phyloP scores from a whole-genome alignment of 257 asterid species.

The Avicennia marina region DNA sequence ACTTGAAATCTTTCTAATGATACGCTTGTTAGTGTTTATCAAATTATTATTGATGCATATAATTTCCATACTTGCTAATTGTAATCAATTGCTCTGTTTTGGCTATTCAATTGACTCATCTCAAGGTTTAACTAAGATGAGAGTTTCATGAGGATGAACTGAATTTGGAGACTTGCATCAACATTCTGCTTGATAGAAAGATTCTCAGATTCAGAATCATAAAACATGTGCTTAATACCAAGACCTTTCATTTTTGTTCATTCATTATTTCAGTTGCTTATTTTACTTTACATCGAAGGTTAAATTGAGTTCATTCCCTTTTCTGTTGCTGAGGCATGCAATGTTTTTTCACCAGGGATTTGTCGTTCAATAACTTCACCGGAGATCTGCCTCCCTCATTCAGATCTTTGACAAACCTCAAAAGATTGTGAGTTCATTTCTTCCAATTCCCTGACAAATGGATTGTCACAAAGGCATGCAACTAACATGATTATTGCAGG shows the following conservation, averaged over 20 bases:
- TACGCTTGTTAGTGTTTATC: no score
- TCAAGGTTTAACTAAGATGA: no score
- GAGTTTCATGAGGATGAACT: no score
- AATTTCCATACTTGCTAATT: not conserved
- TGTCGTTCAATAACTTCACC: slow-evolving; percentile 72
- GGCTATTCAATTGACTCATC: no score
- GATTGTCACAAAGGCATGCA: slow-evolving; percentile 4
- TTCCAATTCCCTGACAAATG: slow-evolving; percentile 1
- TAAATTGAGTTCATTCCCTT: not conserved
- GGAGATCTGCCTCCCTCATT: slow-evolving; percentile 93
- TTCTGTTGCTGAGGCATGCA: slow-evolving; percentile 3
- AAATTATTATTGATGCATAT: not conserved
- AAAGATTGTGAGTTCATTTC: slow-evolving; percentile 55
- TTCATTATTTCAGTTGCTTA: not conserved
- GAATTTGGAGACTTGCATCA: not conserved
- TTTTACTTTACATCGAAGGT: not conserved
- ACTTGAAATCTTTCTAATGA: no score
- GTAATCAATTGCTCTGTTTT: no score
- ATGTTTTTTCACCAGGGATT: slow-evolving; percentile 55
- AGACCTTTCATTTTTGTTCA: no score
- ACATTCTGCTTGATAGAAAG: no score
- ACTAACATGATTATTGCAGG: slow-evolving; percentile 40
- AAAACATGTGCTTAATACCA: no score
- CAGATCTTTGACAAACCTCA: slow-evolving; percentile 48
- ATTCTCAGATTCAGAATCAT: no score